Percentiles rank a stretch among this genome's conserved stretches.
These are phyloP conservation scores for Zopfochytrium polystomum DNA, from an alignment of 371 early-diverging fungal species.

Conservation along the genomic window DNA sequence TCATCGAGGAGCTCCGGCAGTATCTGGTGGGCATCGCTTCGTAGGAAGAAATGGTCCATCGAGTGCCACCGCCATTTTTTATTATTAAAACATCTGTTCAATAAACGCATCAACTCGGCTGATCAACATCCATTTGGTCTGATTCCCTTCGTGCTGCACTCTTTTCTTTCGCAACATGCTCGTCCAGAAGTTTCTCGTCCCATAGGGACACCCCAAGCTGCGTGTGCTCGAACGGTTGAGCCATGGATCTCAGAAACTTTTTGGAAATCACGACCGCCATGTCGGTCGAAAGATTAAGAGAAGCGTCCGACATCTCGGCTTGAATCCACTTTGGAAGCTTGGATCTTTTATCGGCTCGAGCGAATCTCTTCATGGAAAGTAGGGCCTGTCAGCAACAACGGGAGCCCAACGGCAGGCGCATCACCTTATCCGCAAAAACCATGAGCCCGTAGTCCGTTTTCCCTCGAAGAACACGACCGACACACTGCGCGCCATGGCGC, in stretches of 20 bases:
- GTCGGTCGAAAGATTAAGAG: constrained; percentile 94
- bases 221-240: constrained; percentile 82
- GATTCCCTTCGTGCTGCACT: no score
- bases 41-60: no score
- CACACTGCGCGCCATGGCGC: constrained; percentile 99
- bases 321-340: constrained; percentile 99
- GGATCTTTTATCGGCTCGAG: constrained; percentile 87
- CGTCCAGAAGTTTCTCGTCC: constrained; percentile 14
- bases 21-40: no score
- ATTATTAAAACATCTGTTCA: no score
- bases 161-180: constrained; percentile 11
- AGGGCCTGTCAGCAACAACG: no score
- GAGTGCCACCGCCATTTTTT: no score
- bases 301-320: constrained; percentile 86
- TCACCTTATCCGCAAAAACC: constrained; percentile 99
- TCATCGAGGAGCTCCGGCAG: no score
- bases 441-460: constrained; percentile 99
- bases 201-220: constrained; percentile 46
- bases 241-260: constrained; percentile 95
- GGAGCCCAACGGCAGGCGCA: no score
- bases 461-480: constrained; percentile 96
- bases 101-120: no score
- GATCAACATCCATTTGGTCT: no score
- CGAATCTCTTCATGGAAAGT: no score
- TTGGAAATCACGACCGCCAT: constrained; percentile 95